Evolutionary conservation across 192 early-diverging fungal genomes (phyloP).

Genomic region (Backusella circina): DNA sequence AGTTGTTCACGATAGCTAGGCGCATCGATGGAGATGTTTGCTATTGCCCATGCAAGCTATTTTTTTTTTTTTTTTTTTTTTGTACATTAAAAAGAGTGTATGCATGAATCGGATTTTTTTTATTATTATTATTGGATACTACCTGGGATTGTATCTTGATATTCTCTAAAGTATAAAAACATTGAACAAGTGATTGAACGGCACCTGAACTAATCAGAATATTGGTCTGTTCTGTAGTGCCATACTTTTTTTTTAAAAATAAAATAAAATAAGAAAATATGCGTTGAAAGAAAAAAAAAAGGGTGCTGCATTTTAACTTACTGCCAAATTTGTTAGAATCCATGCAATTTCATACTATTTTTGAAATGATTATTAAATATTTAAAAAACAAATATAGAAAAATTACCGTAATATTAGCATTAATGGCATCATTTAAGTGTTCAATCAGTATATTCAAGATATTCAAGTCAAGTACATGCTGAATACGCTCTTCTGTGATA

Average conservation of each 20-base stretch:
- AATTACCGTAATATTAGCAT: background rate
- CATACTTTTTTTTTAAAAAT: background rate
- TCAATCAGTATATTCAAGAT: background rate
- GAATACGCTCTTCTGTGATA: slow-evolving; percentile 4
- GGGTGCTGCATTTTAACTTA: background rate
- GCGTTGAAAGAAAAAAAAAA: background rate
- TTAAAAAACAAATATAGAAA: background rate
- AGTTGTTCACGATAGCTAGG: background rate
- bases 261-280: background rate
- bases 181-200: slow-evolving; percentile 1
- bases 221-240: slow-evolving; percentile 16
- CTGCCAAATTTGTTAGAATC: slow-evolving; percentile 27
- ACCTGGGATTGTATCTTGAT: slow-evolving; percentile 18
- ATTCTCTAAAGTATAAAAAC: background rate
- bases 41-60: slow-evolving; percentile 26
- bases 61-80: background rate
- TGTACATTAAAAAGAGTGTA: no score
- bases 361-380: no score
- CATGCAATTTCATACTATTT: slow-evolving; percentile 22
- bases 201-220: background rate
- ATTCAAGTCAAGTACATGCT: background rate
- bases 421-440: background rate
- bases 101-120: no score
- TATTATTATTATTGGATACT: no score
- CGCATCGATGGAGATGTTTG: slow-evolving; percentile 23